Evolutionary conservation across 176 grass and related monocot genomes (phyloP), one percentile per base, ranked within the genome.

Genomic region (Eremochloa ophiuroides): DNA sequence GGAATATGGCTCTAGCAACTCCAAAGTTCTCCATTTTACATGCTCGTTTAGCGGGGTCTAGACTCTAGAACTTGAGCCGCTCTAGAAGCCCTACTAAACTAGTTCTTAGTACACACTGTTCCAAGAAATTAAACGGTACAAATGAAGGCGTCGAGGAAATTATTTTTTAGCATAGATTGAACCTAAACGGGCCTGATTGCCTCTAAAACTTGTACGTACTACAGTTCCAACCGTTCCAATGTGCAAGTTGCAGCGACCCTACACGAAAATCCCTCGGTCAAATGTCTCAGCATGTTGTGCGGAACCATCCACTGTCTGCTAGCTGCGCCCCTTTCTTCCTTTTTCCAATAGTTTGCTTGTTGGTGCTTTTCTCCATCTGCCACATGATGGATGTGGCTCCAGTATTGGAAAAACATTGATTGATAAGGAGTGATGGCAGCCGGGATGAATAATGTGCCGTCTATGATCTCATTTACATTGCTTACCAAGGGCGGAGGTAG

Each of bases 251-350:
- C 33, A 42, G 7, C 25, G 69, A 50, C 87, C 62, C 71, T 69
- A 68, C 71, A 39, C 34, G 62, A 70, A 20, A 62, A 20, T n/a
- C 14, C 31, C 76, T 18, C 26, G 76, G 82, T 89, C 82, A 80
- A 75, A 84, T 22, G 58, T 15, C 76, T 30, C 23, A 69, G 46
- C 73, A 37, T 82, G 72, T 16, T 65, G 69, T 47, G 29, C 50
- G 38, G 4, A 71, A 77, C 50, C 48, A 70, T 69, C 69, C 61
- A 10, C 38, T 71, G 41, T 22, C 41, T n/a, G 59, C 6, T 34
- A 47, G 39, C 69, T 30, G 31, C 76, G 38, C 22, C 50, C 75
- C 31, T 46, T 64, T 22, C 66, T 16, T 31, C 11, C 26, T 34
- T 33, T 51, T 22, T n/a, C 50, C 6, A 53, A 22, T 53, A n/a